A percentile compares a stretch with the other conserved stretches of the same genome.
Evolutionary conservation across 805 yeast species (phyloP).

Genomic region (Zygotorulaspora chibaensis): DNA sequence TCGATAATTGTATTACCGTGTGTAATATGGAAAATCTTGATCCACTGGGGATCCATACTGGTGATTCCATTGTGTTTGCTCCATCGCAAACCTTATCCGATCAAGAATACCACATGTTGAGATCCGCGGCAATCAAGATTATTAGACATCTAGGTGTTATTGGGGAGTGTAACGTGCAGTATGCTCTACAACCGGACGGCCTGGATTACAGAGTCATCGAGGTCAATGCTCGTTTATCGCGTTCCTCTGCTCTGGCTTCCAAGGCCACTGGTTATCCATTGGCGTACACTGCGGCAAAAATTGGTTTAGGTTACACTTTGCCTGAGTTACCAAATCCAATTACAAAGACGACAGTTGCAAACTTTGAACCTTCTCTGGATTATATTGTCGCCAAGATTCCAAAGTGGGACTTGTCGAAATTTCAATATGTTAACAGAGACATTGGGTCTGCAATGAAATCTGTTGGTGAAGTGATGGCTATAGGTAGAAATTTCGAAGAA

Average conservation of each 20-base stretch:
- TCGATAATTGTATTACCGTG: slow-evolving; percentile 95
- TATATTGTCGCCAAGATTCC: slow-evolving; percentile 97
- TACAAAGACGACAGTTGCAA: slow-evolving; percentile 92
- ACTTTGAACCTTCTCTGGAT: slow-evolving; percentile 95
- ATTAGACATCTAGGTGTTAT: slow-evolving; percentile 97
- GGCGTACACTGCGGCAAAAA: slow-evolving; percentile 97
- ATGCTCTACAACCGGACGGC: slow-evolving; percentile 93
- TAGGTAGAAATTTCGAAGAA: slow-evolving; percentile 96
- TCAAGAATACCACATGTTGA: slow-evolving; percentile 96
- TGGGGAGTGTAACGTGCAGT: slow-evolving; percentile 98
- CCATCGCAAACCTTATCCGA: slow-evolving; percentile 97
- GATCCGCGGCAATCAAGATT: slow-evolving; percentile 95
- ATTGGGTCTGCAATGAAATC: slow-evolving; percentile 97
- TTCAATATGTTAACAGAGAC: slow-evolving; percentile 89
- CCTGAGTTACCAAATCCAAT: slow-evolving; percentile 96
- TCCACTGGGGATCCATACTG: slow-evolving; percentile 97
- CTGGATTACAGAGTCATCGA: slow-evolving; percentile 94
- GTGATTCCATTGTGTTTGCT: slow-evolving; percentile 98
- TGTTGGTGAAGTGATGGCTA: slow-evolving; percentile 99
- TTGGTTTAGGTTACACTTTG: slow-evolving; percentile 89
- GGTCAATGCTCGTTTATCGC: slow-evolving; percentile 93
- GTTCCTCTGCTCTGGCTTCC: slow-evolving; percentile 97
- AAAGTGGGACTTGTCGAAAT: slow-evolving; percentile 95
- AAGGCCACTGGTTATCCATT: slow-evolving; percentile 98
- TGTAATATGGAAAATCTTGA: slow-evolving; percentile 99